Conservation (phyloP, 805 yeast genomes). For the Yamadazyma olivae region DNA sequence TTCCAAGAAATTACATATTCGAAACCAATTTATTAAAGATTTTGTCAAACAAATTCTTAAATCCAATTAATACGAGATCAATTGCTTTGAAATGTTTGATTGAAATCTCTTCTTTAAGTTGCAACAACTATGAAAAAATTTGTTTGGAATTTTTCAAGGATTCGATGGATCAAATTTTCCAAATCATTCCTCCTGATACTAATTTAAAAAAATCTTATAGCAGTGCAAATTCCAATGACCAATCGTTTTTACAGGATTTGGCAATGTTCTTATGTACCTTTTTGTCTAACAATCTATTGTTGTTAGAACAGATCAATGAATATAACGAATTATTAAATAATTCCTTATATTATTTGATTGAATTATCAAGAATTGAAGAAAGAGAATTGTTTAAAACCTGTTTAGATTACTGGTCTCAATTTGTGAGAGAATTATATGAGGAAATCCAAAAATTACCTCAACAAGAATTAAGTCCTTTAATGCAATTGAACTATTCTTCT, state of each 20-base stretch:
- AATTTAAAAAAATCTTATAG: slow-evolving; percentile 72
- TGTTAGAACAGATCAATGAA: slow-evolving; percentile 51
- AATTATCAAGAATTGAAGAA: slow-evolving; percentile 87
- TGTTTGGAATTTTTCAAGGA: slow-evolving; percentile 68
- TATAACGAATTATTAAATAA: slow-evolving; percentile 59
- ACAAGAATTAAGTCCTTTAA: slow-evolving; percentile 67
- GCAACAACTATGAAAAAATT: slow-evolving; percentile 51
- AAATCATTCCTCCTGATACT: slow-evolving; percentile 68
- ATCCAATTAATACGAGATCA: slow-evolving; percentile 76
- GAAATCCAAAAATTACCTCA: slow-evolving; percentile 83
- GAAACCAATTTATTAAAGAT: slow-evolving; percentile 78
- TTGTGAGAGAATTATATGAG: slow-evolving; percentile 77
- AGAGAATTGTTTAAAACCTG: slow-evolving; percentile 94
- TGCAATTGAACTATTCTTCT: slow-evolving; percentile 56
- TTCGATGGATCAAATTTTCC: slow-evolving; percentile 66
- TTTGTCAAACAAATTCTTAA: slow-evolving; percentile 72
- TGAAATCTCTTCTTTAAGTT: slow-evolving; percentile 73
- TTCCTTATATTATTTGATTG: slow-evolving; percentile 78
- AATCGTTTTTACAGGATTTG: slow-evolving; percentile 90
- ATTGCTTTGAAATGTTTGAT: slow-evolving; percentile 88
- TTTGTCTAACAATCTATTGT: slow-evolving; percentile 65
- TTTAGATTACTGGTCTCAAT: slow-evolving; percentile 88
- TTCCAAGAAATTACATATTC: slow-evolving; percentile 85
- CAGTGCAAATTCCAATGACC: slow-evolving; percentile 76
- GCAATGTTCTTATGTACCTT: slow-evolving; percentile 91